phyloP scores from a whole-genome alignment of 306 rosid genomes.

The Medicago ruthenica region DNA sequence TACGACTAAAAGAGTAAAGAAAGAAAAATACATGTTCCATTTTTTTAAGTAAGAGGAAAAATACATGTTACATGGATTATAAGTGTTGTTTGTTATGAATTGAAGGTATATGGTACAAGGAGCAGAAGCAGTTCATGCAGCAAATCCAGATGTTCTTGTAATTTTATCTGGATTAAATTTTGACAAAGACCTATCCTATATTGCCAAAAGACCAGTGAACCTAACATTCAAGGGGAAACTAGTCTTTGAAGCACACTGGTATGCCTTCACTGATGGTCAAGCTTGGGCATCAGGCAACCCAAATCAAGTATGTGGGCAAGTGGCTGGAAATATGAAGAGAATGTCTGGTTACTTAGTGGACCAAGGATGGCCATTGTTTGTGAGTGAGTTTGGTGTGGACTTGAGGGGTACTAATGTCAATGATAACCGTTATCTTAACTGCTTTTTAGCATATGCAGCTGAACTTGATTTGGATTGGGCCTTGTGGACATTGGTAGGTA shows the following conservation, averaged over 20 bases:
- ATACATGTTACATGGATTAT: neutral
- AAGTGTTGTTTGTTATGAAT: slow-evolving; percentile 2
- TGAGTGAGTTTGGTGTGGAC: slow-evolving; percentile 86
- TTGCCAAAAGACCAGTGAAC: slow-evolving; percentile 49
- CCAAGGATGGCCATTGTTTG: slow-evolving; percentile 77
- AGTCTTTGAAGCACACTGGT: slow-evolving; percentile 87
- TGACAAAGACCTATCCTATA: slow-evolving; percentile 73
- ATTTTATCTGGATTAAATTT: slow-evolving; percentile 77
- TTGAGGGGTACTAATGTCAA: slow-evolving; percentile 76
- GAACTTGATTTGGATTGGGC: slow-evolving; percentile 86
- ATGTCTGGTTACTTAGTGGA: slow-evolving; percentile 64
- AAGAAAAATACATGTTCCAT: neutral
- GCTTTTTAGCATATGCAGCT: slow-evolving; percentile 71
- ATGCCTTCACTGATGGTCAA: slow-evolving; percentile 68
- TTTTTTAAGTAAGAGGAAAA: too few species aligned
- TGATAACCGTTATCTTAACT: slow-evolving; percentile 79
- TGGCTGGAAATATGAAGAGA: slow-evolving; percentile 54
- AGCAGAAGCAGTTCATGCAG: slow-evolving; percentile 89
- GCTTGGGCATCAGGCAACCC: slow-evolving; percentile 77
- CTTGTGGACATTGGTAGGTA: slow-evolving; percentile 83
- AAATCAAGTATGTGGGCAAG: slow-evolving; percentile 85
- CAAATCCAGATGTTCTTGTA: slow-evolving; percentile 76
- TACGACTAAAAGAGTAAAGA: neutral
- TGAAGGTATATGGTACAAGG: slow-evolving; percentile 85
- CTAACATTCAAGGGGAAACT: slow-evolving; percentile 65